Percentiles rank a stretch among this genome's conserved stretches.
These are phyloP conservation scores for Termitomyces titanicus DNA, from an alignment of 768 basidiomycete species.

Conservation along the genomic window DNA sequence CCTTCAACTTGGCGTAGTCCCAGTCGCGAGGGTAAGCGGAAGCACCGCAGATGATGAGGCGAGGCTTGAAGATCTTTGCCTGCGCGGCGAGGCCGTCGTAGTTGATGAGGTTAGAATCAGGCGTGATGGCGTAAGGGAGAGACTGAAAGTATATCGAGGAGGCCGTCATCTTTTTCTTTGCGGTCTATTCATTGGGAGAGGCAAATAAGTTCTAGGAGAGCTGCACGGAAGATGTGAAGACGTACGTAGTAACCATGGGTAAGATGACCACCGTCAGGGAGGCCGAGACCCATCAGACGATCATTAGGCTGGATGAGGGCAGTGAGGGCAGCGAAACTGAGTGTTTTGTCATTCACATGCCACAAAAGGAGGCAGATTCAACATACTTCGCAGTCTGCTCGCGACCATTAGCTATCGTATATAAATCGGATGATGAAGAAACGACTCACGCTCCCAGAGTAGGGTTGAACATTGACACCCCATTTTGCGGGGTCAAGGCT, in stretches of 20 bases:
- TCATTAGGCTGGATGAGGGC: slow-evolving; percentile 96
- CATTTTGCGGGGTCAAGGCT: slow-evolving; percentile 88
- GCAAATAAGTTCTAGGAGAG: slow-evolving; percentile 6
- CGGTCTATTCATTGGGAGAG: slow-evolving; percentile 53
- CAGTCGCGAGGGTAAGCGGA: slow-evolving; percentile 98
- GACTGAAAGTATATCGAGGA: slow-evolving; percentile 99
- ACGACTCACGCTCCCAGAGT: slow-evolving; percentile 80
- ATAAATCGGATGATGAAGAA: slow-evolving; percentile 11
- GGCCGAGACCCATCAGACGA: slow-evolving; percentile 97
- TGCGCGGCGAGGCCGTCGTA: slow-evolving; percentile 77
- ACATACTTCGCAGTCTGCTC: slow-evolving; percentile 82
- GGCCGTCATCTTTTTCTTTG: slow-evolving; percentile 99
- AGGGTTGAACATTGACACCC: slow-evolving; percentile 99
- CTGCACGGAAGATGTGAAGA: slow-evolving; percentile 1
- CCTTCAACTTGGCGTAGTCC: slow-evolving; percentile 85
- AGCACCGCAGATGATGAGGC: slow-evolving; percentile 94
- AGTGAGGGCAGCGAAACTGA: slow-evolving; percentile 93
- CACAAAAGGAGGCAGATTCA: background rate
- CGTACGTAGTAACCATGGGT: slow-evolving; percentile 95
- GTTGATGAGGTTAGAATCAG: slow-evolving; percentile 85
- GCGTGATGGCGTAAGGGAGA: slow-evolving; percentile 85
- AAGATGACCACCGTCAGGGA: slow-evolving; percentile 95
- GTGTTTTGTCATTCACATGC: slow-evolving; percentile 6
- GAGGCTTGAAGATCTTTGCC: slow-evolving; percentile 94
- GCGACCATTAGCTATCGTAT: background rate